phyloP scores from a whole-genome alignment of 805 yeast species.

The Yarrowia sp. region DNA sequence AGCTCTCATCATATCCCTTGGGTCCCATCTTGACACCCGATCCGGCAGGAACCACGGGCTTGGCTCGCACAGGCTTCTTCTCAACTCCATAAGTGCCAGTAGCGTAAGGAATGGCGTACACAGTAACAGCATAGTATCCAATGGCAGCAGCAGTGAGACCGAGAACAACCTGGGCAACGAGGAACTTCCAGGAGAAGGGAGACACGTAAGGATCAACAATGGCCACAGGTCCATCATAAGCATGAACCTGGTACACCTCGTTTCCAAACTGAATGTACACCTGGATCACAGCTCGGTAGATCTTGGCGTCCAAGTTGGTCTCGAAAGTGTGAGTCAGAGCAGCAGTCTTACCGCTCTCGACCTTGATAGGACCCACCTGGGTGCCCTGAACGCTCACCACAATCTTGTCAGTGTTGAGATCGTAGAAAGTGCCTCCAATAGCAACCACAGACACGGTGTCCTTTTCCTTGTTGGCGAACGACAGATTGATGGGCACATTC shows the following conservation, averaged over 20 bases:
- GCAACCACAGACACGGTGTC: slow-evolving; percentile 33
- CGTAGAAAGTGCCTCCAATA: slow-evolving; percentile 33
- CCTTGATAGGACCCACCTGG: slow-evolving; percentile 49
- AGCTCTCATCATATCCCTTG: slow-evolving; percentile 42
- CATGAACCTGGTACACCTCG: slow-evolving; percentile 30
- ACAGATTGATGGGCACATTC: slow-evolving; percentile 33
- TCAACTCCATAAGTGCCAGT: slow-evolving; percentile 27
- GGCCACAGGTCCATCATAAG: slow-evolving; percentile 40
- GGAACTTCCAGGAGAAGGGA: slow-evolving; percentile 66
- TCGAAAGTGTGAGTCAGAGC: slow-evolving; percentile 43
- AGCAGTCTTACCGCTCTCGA: slow-evolving; percentile 61
- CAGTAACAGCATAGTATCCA: slow-evolving; percentile 45
- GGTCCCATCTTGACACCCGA: slow-evolving; percentile 34
- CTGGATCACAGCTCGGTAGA: slow-evolving; percentile 49
- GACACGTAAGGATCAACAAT: slow-evolving; percentile 68
- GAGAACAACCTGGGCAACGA: slow-evolving; percentile 59
- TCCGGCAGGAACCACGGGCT: slow-evolving; percentile 25
- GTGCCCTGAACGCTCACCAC: slow-evolving; percentile 34
- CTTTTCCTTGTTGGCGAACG: slow-evolving; percentile 34
- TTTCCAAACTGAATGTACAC: slow-evolving; percentile 32
- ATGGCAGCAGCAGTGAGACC: slow-evolving; percentile 48
- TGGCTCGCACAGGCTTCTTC: slow-evolving; percentile 24
- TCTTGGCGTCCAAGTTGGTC: slow-evolving; percentile 42
- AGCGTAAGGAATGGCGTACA: slow-evolving; percentile 38
- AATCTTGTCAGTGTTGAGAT: slow-evolving; percentile 26